phyloP scores from a whole-genome alignment of 1,139 yeast species.

The Hyphopichia fennica region DNA sequence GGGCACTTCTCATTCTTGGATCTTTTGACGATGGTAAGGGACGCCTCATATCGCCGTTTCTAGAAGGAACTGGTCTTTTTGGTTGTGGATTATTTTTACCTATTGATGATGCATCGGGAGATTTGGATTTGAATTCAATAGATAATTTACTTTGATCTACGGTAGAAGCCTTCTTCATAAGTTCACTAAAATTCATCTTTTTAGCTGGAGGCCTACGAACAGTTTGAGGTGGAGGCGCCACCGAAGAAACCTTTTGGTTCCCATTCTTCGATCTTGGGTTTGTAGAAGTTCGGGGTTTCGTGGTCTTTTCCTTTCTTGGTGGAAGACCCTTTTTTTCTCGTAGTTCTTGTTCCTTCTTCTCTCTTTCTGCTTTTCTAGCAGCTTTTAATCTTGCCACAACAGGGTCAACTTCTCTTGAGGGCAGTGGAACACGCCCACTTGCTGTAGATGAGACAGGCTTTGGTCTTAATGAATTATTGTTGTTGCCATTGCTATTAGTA shows the following conservation, averaged over 20 bases:
- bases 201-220: constrained; percentile 24
- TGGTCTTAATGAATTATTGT: not conserved
- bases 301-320: constrained; percentile 15
- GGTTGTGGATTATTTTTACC: not conserved
- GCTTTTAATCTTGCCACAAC: constrained; percentile 65
- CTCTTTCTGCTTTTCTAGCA: constrained; percentile 56
- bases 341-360: constrained; percentile 38
- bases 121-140: constrained; percentile 33
- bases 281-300: constrained; percentile 5
- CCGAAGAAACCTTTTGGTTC: not conserved
- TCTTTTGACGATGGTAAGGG: too few species aligned
- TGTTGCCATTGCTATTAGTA: not conserved
- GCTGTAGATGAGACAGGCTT: not conserved
- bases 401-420: constrained; percentile 39
- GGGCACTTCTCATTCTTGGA: not conserved
- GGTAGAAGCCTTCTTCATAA: constrained; percentile 70
- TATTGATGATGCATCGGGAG: constrained; percentile 22
- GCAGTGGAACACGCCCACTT: not conserved
- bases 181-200: constrained; percentile 61
- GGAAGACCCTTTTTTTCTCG: constrained; percentile 35
- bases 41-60: not conserved
- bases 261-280: constrained; percentile 2
- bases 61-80: not conserved
- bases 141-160: constrained; percentile 46
- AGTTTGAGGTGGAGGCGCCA: not conserved